Percentiles rank a stretch among this genome's conserved stretches.
Evolutionary conservation across 2,329 filamentous ascomycete species (phyloP).

Genomic region (Microsporum ferrugineum): DNA sequence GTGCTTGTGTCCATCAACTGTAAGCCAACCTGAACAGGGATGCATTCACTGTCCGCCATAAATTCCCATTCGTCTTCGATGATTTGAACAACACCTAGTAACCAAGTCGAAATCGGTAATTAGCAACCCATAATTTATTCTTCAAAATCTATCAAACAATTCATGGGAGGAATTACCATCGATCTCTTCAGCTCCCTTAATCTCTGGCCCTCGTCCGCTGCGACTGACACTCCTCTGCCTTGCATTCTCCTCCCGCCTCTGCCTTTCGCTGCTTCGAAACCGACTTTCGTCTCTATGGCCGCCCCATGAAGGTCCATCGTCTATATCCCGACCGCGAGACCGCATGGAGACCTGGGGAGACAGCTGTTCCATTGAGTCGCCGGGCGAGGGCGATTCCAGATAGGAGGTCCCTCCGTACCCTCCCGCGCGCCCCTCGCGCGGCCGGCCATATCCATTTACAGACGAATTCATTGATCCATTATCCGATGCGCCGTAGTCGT

Average conservation of each 20-base stretch:
- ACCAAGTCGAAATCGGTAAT: constrained; percentile 3
- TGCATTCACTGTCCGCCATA: constrained; percentile 77
- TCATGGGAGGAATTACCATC: constrained; percentile 5
- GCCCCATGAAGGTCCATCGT: constrained; percentile 20
- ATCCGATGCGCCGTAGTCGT: constrained; percentile 23
- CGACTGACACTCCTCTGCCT: not conserved
- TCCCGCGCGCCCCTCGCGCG: constrained; percentile 30
- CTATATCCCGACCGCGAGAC: constrained; percentile 26
- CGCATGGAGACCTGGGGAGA: constrained; percentile 22
- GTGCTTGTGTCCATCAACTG: constrained; percentile 91
- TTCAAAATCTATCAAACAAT: not conserved
- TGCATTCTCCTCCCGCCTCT: constrained; percentile 5
- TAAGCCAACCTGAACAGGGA: constrained; percentile 88
- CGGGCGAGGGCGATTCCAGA: constrained; percentile 23
- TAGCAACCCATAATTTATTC: not conserved
- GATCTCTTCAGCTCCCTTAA: constrained; percentile 4
- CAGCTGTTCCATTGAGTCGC: constrained; percentile 24
- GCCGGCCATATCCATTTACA: constrained; percentile 5
- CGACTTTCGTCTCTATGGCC: constrained; percentile 20
- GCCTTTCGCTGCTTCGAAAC: constrained; percentile 16
- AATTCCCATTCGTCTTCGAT: constrained; percentile 86
- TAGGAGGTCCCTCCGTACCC: constrained; percentile 34
- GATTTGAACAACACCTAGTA: constrained; percentile 56
- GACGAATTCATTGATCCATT: constrained; percentile 14
- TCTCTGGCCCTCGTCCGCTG: not conserved